Base-by-base conservation (phyloP, 2,329 filamentous ascomycete genomes). In the Lasiodiplodia hormozganensis region DNA sequence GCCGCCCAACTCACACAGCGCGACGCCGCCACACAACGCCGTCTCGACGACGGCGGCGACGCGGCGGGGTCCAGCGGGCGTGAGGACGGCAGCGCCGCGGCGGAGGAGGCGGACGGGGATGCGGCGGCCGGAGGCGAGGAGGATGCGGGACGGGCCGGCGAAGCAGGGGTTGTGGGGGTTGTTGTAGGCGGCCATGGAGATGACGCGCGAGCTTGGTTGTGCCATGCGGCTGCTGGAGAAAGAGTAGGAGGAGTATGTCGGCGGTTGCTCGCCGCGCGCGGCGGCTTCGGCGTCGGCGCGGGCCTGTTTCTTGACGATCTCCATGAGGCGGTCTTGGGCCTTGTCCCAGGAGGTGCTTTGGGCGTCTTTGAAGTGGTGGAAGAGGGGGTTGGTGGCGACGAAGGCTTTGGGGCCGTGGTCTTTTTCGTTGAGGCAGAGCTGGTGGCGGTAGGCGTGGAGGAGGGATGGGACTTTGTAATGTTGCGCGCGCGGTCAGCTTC, bases 391-490 rank as follows among this genome's bases (percentile, higher is more conserved):
- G 1, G 81, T 74, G 0, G 72, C 72, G 18, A 86, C 83, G 71
- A 89, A 90, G 70, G 82, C 80, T 7, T 86, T 81, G 4, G 87
- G 86, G 0, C 88, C 88, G 0, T 84, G 79, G 69, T 90, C 88
- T 73, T 89, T 88, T 82, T 89, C 89, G 0, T 85, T 85, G 74
- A 88, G 89, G 79, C 87, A 88, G 11, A 85, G 77, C 75, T 90
- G 88, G 28, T 83, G 81, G 1, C 81, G 79, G 71, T 90, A 86
- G 0, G 87, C 87, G 69, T 85, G 82, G 31, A 85, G 83, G 1
- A 89, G 79, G 7, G 85, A 86, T 0, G 84, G 84, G 6, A 90
- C 65, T 67, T n/a, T n/a, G n/a, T n/a, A n/a, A n/a, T n/a, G n/a
- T 6, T 28, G 28, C 5, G 21, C 4, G 1, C 3, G 3, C 3